phyloP scores from a whole-genome alignment of 768 basidiomycete species.

The Naematelia encephala region DNA sequence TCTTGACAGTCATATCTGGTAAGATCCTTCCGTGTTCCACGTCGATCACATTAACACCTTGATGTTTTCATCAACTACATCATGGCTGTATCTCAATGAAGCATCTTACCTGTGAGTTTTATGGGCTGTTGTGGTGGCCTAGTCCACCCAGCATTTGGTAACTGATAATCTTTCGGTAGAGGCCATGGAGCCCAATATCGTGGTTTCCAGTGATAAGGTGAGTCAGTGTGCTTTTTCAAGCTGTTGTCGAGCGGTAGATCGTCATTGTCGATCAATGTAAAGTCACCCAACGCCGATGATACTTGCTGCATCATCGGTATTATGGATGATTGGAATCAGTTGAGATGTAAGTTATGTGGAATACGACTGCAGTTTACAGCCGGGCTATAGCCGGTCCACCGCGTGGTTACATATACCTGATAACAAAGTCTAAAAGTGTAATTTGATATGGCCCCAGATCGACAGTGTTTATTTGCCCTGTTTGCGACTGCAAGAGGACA shows the following conservation, averaged over 20 bases:
- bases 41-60: slow-evolving; percentile 32
- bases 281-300: slow-evolving; percentile 6
- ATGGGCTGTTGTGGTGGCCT: slow-evolving; percentile 23
- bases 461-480: too few relatives aligned
- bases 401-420: too few relatives aligned
- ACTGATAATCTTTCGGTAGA: slow-evolving; percentile 13
- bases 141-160: slow-evolving; percentile 21
- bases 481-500: too few relatives aligned
- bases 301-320: slow-evolving; percentile 8
- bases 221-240: neutral
- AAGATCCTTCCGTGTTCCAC: slow-evolving; percentile 23
- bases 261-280: slow-evolving; percentile 15
- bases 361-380: too few relatives aligned
- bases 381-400: too few relatives aligned
- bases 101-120: slow-evolving; percentile 24
- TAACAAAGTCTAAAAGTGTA: too few relatives aligned
- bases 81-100: neutral
- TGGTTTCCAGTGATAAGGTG: slow-evolving; percentile 22
- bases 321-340: too few relatives aligned
- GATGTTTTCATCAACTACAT: neutral
- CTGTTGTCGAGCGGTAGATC: too few relatives aligned
- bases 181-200: slow-evolving; percentile 22
- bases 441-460: too few relatives aligned
- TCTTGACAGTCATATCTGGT: slow-evolving; percentile 25
- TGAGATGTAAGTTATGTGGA: too few relatives aligned